Conservation (phyloP, 2,329 filamentous ascomycete species). For the Cytospora piceae region DNA sequence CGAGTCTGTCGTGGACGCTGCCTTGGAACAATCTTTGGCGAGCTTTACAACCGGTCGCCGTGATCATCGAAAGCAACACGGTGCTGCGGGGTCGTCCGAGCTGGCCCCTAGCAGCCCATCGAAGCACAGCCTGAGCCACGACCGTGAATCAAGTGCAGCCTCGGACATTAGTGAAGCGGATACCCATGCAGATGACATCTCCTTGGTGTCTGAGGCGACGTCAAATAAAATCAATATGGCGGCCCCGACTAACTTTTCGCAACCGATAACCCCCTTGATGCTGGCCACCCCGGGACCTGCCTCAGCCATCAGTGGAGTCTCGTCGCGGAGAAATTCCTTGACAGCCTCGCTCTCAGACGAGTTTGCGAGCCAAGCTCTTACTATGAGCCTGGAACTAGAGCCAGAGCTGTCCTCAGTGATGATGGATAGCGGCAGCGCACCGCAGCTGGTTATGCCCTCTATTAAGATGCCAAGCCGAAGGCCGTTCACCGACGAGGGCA, state of each 20-base stretch:
- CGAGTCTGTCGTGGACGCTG: constrained; percentile 51
- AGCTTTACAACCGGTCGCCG: constrained; percentile 37
- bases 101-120: constrained; percentile 18
- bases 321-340: constrained; percentile 57
- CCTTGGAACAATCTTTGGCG: constrained; percentile 38
- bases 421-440: constrained; percentile 56
- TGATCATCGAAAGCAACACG: constrained; percentile 42
- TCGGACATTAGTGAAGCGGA: constrained; percentile 15
- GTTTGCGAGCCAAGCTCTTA: constrained; percentile 42
- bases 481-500: constrained; percentile 88
- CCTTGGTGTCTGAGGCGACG: constrained; percentile 27
- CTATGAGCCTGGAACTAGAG: constrained; percentile 44
- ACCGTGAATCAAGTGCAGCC: constrained; percentile 20
- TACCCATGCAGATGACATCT: constrained; percentile 25
- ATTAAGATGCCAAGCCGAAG: constrained; percentile 86
- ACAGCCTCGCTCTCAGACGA: constrained; percentile 53
- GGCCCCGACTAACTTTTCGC: constrained; percentile 40
- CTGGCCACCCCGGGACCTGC: constrained; percentile 45
- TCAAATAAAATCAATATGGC: constrained; percentile 29
- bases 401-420: constrained; percentile 49
- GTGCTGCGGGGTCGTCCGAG: constrained; percentile 25
- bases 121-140: constrained; percentile 21
- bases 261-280: constrained; percentile 51
- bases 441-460: constrained; percentile 97
- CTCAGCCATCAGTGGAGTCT: constrained; percentile 52